Evolutionary conservation across 2,329 filamentous ascomycete genomes (phyloP), one percentile per base, ranked within the genome.

Genomic region (Colletotrichum horii): DNA sequence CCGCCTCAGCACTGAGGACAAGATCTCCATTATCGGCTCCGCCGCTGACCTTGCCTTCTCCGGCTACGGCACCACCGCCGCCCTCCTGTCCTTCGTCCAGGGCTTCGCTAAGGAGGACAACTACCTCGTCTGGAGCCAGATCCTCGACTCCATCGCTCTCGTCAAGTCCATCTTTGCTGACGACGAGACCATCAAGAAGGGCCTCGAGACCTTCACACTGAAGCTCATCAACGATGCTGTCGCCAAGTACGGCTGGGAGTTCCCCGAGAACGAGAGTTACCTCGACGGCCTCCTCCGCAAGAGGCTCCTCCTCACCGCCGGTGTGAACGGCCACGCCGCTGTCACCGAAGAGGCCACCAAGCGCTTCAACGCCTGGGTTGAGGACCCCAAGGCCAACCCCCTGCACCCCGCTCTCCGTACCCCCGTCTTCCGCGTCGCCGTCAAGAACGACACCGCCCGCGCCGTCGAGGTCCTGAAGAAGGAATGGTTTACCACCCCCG

Each of bases 11-110:
- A 93, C 94, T 8, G 92, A 96, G 83, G 97, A 99, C 86, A 98
- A 97, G 88, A 98, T 98, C 80, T 95, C 95, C 55, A 91, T 98
- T 68, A 92, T 98, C 75, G 96, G 95, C 76, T 97, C 98, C 80
- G 95, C 96, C 24, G 94, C 94, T 62, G 96, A 97, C 66, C 91
- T 98, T 78, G 96, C 97, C 48, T 92, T 97, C 76, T 94, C 97
- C 74, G 97, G 97, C 26, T 92, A 97, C 82, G 93, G 94, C 66
- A 95, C 92, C 6, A 98, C 96, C 0, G 89, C 95, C 28, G 94
- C 94, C 11, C 89, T 99, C 15, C 88, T 99, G 34, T 93, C 94
- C 15, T 94, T 99, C 80, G 86, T 98, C 14, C 92, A 98, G 83
- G 94, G 94, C n/a, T 96, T 98, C 84, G 89, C 92, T 76, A 88